phyloP scores from a whole-genome alignment of 2,329 filamentous ascomycete species.

The Monascus ruber region DNA sequence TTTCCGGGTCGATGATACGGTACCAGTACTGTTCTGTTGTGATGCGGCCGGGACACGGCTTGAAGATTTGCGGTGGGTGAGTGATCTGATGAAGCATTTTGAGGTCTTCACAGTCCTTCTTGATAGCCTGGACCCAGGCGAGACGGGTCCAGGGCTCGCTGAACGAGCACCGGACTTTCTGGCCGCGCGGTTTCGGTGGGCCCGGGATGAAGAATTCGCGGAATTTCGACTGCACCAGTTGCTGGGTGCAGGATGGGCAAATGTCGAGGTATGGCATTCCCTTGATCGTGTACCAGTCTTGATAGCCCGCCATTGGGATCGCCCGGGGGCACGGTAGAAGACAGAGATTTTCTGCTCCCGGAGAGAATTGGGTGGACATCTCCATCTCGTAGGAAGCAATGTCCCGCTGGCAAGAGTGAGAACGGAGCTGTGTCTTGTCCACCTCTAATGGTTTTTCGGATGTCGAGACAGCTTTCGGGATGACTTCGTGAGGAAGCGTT shows the following conservation, averaged over 20 bases:
- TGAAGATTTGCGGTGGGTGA: conserved; percentile 45
- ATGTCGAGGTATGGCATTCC: conserved; percentile 63
- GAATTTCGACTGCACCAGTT: conserved; percentile 60
- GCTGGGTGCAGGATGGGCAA: conserved; percentile 67
- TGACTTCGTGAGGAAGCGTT: no score
- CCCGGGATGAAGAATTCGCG: conserved; percentile 54
- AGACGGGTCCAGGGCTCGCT: conserved; percentile 73
- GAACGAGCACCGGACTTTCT: conserved; percentile 63
- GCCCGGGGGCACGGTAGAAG: conserved; percentile 61
- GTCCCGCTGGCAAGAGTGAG: conserved; percentile 1
- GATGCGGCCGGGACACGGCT: conserved; percentile 48
- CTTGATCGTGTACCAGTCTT: conserved; percentile 73
- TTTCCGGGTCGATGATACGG: conserved; percentile 58
- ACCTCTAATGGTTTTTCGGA: no score
- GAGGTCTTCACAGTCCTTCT: conserved; percentile 55
- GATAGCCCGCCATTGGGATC: conserved; percentile 48
- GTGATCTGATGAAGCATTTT: conserved; percentile 60
- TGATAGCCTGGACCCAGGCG: conserved; percentile 69
- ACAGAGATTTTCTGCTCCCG: conserved; percentile 11
- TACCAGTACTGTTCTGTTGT: conserved; percentile 58
- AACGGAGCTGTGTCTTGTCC: not conserved
- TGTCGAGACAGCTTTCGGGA: no score
- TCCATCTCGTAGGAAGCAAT: conserved; percentile 7
- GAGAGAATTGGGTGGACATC: conserved; percentile 5
- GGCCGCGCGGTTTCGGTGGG: conserved; percentile 45